Evolutionary conservation across 1,284 basidiomycete genomes (phyloP), one percentile per base, ranked within the genome.

Genomic region (Leccinum cinnamomeum): DNA sequence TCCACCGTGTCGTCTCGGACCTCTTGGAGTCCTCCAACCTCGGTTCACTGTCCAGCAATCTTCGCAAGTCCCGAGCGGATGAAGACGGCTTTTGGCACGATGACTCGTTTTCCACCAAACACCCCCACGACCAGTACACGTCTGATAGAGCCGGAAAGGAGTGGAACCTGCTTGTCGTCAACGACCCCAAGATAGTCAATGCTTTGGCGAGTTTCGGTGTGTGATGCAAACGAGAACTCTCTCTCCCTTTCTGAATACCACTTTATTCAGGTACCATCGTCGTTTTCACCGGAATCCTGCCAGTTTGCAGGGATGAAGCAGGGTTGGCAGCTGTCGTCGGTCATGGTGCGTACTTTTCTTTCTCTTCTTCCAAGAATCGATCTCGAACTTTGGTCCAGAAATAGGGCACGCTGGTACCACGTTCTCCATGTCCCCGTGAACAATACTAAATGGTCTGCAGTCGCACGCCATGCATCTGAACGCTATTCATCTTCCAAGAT

Each of bases 211-310:
- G 83, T 2, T 91, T 90, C 44, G 91, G 91, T 87, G 59, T 58
- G 80, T 67, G n/a, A 57, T 41, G 11, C 20, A n/a, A 33, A 5
- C 2, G 10, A 11, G 2, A 3, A 6, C 12, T 2, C 8, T 55
- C 25, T n/a, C 25, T 8, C 37, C 10, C 53, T 11, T 25, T 18
- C 25, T 53, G 46, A 58, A 53, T 3, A 35, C 53, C 50, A 35
- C 37, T 48, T 57, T 41, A 53, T 50, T 44, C 64, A 81, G 88
- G 89, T 4, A 87, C 86, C 67, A 90, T 97, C 65, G 86, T 96
- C 57, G 92, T 98, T 2, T 97, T 94, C 69, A 94, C 92, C 0
- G 95, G 95, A 0, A 94, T 98, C 57, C 75, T 98, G 7, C 94
- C 92, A 0, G 79, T 96, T 5, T 89, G 88, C 56, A 79, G 79